Conservation (phyloP, 164 flowering plant species). For the Chimonanthus salicifolius region DNA sequence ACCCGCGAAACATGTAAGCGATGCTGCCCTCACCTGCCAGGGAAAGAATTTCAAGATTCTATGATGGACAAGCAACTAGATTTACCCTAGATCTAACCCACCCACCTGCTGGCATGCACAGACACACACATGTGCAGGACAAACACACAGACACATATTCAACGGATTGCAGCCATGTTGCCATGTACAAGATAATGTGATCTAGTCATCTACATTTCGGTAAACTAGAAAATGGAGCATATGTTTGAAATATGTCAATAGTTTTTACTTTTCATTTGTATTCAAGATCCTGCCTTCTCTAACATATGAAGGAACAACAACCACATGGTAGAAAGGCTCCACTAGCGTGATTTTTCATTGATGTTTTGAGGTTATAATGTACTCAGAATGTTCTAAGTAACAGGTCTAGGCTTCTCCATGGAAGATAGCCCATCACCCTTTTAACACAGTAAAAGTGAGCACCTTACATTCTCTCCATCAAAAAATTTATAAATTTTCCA, state of each 20-base stretch:
- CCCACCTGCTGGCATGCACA: no score
- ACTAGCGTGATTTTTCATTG: no score
- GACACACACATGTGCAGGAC: no score
- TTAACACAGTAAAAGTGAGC: no score
- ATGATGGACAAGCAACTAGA: not conserved
- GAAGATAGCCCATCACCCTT: not conserved
- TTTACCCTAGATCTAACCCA: not conserved
- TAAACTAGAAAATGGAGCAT: not conserved
- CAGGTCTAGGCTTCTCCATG: not conserved
- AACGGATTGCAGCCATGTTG: no score
- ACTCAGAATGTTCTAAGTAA: no score
- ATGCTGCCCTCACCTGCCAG: slow-evolving; percentile 81
- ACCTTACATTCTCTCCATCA: no score
- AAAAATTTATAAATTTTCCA: no score
- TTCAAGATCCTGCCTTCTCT: not conserved
- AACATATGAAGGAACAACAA: not conserved
- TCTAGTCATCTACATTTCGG: no score
- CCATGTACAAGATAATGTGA: no score
- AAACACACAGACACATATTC: no score
- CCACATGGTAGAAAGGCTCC: not conserved
- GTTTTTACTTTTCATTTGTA: not conserved
- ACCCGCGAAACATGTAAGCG: slow-evolving; percentile 93
- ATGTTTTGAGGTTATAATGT: no score
- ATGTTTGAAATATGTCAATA: not conserved
- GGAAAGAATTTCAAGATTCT: slow-evolving; percentile 7